Evolutionary conservation across 345 rosid genomes (phyloP).

Genomic region (Citrus inodora): DNA sequence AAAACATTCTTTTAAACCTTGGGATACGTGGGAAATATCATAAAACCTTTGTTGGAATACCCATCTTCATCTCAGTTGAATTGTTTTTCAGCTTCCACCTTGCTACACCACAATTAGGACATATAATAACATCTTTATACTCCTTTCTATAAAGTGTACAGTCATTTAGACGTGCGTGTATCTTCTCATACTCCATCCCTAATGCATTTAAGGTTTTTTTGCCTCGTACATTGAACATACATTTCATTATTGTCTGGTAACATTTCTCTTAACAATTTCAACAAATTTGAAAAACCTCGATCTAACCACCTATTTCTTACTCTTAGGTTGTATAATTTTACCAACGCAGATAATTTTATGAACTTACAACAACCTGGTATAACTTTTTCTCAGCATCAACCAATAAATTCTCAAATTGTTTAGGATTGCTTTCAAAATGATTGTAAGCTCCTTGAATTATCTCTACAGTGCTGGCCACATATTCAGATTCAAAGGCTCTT

Average conservation of each 20-base stretch:
- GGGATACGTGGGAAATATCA: neutral
- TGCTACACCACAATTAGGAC: neutral
- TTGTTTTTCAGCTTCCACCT: neutral
- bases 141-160: neutral
- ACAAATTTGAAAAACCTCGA: neutral
- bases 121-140: neutral
- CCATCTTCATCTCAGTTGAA: neutral
- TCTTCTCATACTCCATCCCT: neutral
- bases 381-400: neutral
- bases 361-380: neutral
- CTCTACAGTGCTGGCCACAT: too few relatives aligned
- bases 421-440: too few relatives aligned
- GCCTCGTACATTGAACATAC: neutral
- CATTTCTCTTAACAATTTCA: neutral
- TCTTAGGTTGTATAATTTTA: too few relatives aligned
- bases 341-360: too few relatives aligned
- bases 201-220: too few relatives aligned
- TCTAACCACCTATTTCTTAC: neutral
- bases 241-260: neutral
- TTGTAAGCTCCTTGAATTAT: too few relatives aligned
- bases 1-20: neutral
- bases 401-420: too few relatives aligned
- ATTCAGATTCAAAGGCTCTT: too few relatives aligned
- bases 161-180: neutral
- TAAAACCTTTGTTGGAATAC: neutral